phyloP scores from a whole-genome alignment of 108 stramenopile genomes.

The Nitzschia putrida region DNA sequence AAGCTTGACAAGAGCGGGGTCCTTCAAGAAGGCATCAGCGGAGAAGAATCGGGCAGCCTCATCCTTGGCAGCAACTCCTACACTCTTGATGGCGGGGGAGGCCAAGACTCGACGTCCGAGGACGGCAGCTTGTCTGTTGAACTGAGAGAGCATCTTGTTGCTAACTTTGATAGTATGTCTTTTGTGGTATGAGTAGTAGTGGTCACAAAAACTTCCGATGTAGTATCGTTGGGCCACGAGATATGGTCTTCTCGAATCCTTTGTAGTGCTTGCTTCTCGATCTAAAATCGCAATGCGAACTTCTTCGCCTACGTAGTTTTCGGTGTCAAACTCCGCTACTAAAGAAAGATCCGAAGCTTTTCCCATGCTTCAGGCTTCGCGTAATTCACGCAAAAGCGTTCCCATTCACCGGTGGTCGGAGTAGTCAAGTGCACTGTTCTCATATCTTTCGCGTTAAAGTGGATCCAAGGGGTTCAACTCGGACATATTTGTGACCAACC shows the following conservation, averaged over 20 bases:
- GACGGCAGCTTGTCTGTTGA: slow-evolving; percentile 4
- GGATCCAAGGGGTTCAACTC: too few species aligned
- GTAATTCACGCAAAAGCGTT: too few species aligned
- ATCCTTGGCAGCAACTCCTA: slow-evolving; percentile 15
- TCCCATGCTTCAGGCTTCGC: too few species aligned
- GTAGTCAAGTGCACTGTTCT: too few species aligned
- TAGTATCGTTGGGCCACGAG: background rate
- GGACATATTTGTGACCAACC: too few species aligned
- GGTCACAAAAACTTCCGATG: background rate
- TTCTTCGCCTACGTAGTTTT: background rate
- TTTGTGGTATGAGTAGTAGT: background rate
- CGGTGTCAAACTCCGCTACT: slow-evolving; percentile 3
- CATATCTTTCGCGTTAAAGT: too few species aligned
- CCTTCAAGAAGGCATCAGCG: slow-evolving; percentile 14
- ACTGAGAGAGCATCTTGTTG: background rate
- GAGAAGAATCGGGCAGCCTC: slow-evolving; percentile 12
- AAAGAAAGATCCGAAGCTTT: background rate
- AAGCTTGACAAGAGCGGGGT: slow-evolving; percentile 76
- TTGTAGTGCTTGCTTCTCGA: background rate
- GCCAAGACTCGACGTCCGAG: slow-evolving; percentile 5
- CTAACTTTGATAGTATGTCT: background rate
- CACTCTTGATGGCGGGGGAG: background rate
- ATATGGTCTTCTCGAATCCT: slow-evolving; percentile 1
- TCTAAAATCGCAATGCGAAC: slow-evolving; percentile 3
- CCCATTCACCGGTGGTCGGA: too few species aligned